Evolutionary conservation across 2,329 filamentous ascomycete species (phyloP).

Genomic region (Penicillium sp.): DNA sequence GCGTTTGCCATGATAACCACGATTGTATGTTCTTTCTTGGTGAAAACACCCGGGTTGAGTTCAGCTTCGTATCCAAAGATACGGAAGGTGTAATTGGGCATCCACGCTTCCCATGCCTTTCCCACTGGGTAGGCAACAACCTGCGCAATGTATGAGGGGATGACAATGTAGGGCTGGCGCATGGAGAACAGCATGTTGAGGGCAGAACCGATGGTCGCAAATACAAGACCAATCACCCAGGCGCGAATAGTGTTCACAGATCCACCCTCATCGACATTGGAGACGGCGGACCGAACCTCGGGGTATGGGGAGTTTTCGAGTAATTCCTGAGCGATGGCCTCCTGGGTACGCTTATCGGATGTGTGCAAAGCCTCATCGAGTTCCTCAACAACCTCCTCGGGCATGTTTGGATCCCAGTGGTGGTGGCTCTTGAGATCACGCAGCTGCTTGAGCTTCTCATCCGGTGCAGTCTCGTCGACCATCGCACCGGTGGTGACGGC

Average conservation of each 20-base stretch:
- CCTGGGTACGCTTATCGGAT: constrained; percentile 55
- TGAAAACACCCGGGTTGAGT: constrained; percentile 45
- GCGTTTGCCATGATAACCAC: constrained; percentile 60
- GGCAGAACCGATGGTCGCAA: constrained; percentile 61
- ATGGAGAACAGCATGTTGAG: constrained; percentile 59
- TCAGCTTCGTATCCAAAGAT: constrained; percentile 39
- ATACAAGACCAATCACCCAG: constrained; percentile 60
- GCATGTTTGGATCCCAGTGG: constrained; percentile 63
- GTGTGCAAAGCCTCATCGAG: constrained; percentile 57
- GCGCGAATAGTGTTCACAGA: constrained; percentile 64
- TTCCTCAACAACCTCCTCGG: constrained; percentile 60
- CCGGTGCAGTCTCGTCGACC: constrained; percentile 21
- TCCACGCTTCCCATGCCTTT: constrained; percentile 36
- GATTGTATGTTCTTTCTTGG: constrained; percentile 47
- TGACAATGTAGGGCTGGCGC: constrained; percentile 57
- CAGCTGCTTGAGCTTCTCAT: constrained; percentile 37
- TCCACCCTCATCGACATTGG: constrained; percentile 63
- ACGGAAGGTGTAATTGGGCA: constrained; percentile 37
- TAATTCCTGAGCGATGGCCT: constrained; percentile 58
- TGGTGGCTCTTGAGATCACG: constrained; percentile 60
- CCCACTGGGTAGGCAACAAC: constrained; percentile 58
- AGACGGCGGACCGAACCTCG: constrained; percentile 63
- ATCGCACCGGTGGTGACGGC: constrained; percentile 16
- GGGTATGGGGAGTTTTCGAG: constrained; percentile 67
- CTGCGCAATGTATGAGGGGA: constrained; percentile 62